Evolutionary conservation across 805 yeast species (phyloP), one percentile per base, ranked within the genome.

Genomic region (Saccharomycopsis synnaedendra): DNA sequence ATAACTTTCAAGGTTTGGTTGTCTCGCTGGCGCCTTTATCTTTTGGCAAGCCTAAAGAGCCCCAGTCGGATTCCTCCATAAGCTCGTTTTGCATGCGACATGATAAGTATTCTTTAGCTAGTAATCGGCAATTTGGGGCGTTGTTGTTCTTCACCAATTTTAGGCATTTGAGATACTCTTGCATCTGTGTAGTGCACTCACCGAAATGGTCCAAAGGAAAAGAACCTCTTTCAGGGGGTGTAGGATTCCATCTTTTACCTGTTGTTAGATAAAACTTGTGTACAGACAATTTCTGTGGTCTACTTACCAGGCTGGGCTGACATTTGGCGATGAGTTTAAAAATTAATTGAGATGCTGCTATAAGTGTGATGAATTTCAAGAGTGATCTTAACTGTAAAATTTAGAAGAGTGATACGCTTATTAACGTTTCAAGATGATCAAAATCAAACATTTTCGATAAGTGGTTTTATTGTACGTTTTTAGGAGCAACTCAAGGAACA

Each of bases 211-310:
- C 98, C 41, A 90, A 68, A 0, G 97, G 98, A 64, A 90, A 90
- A 0, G 97, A 86, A 0, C 98, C 98, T 55, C 96, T 69, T 55
- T 90, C 96, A 2, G 98, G 98, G 28, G 98, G 96, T 0, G 90
- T 82, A 6, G 97, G 96, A 29, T 50, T 52, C 49, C 51, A 52
- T 43, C 54, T 40, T 36, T 39, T 46, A 9, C 36, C 36, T 19
- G 19, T 19, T 19, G 19, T 19, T 19, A 19, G 19, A 19, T 19
- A 19, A 19, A 19, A 19, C 19, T 19, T 19, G 19, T 19, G 19
- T 19, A 19, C 19, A 19, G 2, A 19, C 19, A 19, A 19, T 19
- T 19, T 19, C 19, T 19, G 19, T 19, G 19, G 19, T 19, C 19
- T 19, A 19, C 19, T 19, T 19, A 19, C 19, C 19, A 19, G 19